phyloP scores from a whole-genome alignment of 805 yeast genomes.

The Saturnispora diversa region DNA sequence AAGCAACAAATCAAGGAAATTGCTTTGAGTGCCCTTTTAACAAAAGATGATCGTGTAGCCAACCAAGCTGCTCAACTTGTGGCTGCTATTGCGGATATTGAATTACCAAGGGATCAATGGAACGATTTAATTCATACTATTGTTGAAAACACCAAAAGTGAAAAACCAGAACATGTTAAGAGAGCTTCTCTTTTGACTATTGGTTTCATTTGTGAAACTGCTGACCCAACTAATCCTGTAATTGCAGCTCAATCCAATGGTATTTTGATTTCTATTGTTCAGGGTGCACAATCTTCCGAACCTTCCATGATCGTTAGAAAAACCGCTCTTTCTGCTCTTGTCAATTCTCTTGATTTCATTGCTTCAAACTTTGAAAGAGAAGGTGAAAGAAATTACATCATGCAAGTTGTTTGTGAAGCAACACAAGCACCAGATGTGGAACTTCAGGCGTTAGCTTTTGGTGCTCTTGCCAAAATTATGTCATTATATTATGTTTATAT shows the following conservation, averaged over 20 bases:
- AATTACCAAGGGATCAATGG: slow-evolving; percentile 85
- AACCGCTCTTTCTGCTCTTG: slow-evolving; percentile 88
- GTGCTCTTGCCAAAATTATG: slow-evolving; percentile 90
- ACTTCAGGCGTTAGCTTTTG: slow-evolving; percentile 90
- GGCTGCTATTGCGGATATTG: slow-evolving; percentile 95
- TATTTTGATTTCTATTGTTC: slow-evolving; percentile 89
- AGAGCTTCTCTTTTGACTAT: slow-evolving; percentile 81
- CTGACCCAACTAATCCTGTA: slow-evolving; percentile 73
- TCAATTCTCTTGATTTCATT: slow-evolving; percentile 84
- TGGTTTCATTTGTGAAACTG: slow-evolving; percentile 93
- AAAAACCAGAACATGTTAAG: slow-evolving; percentile 71
- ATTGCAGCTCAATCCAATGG: slow-evolving; percentile 84
- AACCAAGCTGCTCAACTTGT: slow-evolving; percentile 87
- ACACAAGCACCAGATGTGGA: slow-evolving; percentile 82
- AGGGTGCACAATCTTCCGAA: slow-evolving; percentile 86
- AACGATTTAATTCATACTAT: slow-evolving; percentile 73
- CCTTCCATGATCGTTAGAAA: slow-evolving; percentile 67
- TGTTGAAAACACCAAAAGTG: slow-evolving; percentile 77
- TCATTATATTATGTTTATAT: slow-evolving; percentile 78
- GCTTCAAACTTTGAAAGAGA: slow-evolving; percentile 82
- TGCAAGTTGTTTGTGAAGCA: slow-evolving; percentile 99
- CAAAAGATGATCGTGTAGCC: slow-evolving; percentile 71
- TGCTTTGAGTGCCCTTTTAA: slow-evolving; percentile 54
- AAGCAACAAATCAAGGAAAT: slow-evolving; percentile 60
- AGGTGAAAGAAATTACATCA: slow-evolving; percentile 91